Evolutionary conservation across 805 yeast species (phyloP).

Genomic region (Metschnikowia drakensbergensis): DNA sequence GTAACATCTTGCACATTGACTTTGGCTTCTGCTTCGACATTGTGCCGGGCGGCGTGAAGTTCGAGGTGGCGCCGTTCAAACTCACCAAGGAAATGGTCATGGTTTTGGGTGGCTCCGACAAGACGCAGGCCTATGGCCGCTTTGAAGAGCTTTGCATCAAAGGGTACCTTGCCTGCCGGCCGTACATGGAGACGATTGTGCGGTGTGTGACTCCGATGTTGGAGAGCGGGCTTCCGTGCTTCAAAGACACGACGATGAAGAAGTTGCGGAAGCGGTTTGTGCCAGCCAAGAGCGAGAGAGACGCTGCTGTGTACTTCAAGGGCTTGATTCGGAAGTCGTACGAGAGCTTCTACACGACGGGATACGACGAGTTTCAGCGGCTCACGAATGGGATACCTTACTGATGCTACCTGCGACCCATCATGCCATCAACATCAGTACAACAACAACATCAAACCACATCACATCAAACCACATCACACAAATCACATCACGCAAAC

Average conservation of each 20-base stretch:
- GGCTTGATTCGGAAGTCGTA: constrained; percentile 72
- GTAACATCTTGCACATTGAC: constrained; percentile 93
- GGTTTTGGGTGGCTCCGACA: constrained; percentile 88
- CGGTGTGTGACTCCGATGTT: constrained; percentile 89
- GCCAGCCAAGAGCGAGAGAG: constrained; percentile 74
- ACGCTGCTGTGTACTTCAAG: constrained; percentile 77
- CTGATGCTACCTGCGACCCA: constrained; percentile 34
- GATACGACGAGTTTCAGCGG: constrained; percentile 96
- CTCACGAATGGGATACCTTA: constrained; percentile 97
- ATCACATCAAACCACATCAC: too few species aligned
- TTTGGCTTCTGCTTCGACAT: constrained; percentile 98
- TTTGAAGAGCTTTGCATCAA: constrained; percentile 94
- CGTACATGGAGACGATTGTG: constrained; percentile 80
- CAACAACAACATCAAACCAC: too few species aligned
- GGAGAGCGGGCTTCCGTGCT: constrained; percentile 93
- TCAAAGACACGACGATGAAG: constrained; percentile 82
- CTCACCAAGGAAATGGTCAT: constrained; percentile 93
- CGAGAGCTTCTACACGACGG: constrained; percentile 87
- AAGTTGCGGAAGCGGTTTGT: constrained; percentile 76
- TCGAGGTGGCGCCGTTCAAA: constrained; percentile 97
- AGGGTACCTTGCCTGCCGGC: constrained; percentile 84
- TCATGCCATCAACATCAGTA: too few species aligned
- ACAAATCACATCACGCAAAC: too few species aligned
- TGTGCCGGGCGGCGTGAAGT: constrained; percentile 97
- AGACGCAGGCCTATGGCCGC: constrained; percentile 86